These are phyloP conservation scores for Oehlia diaphana DNA, from an alignment of 192 early-diverging fungal species.

Conservation along the genomic window DNA sequence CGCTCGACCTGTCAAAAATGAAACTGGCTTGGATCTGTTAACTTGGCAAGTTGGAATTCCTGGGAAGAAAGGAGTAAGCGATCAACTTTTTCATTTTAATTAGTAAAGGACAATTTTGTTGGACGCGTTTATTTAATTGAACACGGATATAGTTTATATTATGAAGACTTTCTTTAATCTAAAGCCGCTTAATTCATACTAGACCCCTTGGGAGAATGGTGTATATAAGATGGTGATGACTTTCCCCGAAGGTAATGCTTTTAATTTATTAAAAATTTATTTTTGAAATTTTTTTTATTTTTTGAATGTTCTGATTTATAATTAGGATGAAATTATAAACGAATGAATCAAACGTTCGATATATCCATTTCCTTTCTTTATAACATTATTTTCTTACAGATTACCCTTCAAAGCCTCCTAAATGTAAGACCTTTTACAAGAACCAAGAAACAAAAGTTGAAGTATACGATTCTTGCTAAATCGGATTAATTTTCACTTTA, in stretches of 20 bases:
- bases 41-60: constrained; percentile 66
- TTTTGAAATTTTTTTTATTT: constrained; percentile 15
- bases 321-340: neutral
- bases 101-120: no score
- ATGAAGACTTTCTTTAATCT: neutral
- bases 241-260: constrained; percentile 71
- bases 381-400: constrained; percentile 30
- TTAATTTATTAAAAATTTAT: no score
- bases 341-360: constrained; percentile 21
- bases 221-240: constrained; percentile 80
- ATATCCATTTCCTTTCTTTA: constrained; percentile 1
- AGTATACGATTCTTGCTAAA: no score
- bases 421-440: constrained; percentile 33
- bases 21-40: constrained; percentile 73
- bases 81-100: no score
- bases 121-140: no score
- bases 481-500: no score
- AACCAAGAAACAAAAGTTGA: no score
- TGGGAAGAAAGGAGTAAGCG: constrained; percentile 46
- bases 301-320: constrained; percentile 33
- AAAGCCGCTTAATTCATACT: constrained; percentile 10
- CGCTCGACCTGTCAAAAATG: constrained; percentile 84
- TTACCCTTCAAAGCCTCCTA: constrained; percentile 50
- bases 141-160: no score
- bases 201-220: constrained; percentile 88